Conservation (phyloP, 2,329 filamentous ascomycete genomes). For the Fusarium drepaniforme region DNA sequence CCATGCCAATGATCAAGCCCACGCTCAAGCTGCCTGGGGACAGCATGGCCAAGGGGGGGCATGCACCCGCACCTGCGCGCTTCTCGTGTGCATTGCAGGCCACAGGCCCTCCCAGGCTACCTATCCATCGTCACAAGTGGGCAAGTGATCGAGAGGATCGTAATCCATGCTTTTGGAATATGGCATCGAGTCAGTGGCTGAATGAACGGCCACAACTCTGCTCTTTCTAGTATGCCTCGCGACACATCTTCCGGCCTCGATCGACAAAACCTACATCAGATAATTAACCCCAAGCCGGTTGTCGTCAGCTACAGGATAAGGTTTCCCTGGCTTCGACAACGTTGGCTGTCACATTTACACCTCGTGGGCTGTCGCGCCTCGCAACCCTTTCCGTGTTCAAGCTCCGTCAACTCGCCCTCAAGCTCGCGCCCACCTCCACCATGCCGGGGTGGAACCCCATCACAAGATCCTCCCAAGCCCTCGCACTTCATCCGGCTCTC, state of each 20-base stretch:
- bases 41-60: neutral
- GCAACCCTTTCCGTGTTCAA: constrained; percentile 22
- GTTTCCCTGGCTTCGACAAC: constrained; percentile 13
- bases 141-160: constrained; percentile 13
- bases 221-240: constrained; percentile 1
- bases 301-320: constrained; percentile 3
- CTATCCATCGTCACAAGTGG: constrained; percentile 1
- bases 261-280: neutral
- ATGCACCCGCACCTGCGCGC: neutral
- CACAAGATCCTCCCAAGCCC: constrained; percentile 8
- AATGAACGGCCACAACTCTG: neutral
- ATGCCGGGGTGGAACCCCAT: constrained; percentile 12
- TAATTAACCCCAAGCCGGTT: neutral
- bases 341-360: constrained; percentile 16
- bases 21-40: neutral
- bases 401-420: constrained; percentile 22
- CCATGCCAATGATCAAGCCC: neutral
- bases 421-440: constrained; percentile 29
- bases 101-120: constrained; percentile 23
- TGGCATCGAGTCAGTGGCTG: constrained; percentile 3
- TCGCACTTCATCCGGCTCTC: constrained; percentile 13
- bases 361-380: constrained; percentile 20
- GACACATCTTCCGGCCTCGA: neutral
- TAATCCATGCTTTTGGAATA: constrained; percentile 15
- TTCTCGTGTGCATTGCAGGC: constrained; percentile 27